Evolutionary conservation across 1,139 yeast genomes (phyloP).

Genomic region (Wickerhamomyces sp.): DNA sequence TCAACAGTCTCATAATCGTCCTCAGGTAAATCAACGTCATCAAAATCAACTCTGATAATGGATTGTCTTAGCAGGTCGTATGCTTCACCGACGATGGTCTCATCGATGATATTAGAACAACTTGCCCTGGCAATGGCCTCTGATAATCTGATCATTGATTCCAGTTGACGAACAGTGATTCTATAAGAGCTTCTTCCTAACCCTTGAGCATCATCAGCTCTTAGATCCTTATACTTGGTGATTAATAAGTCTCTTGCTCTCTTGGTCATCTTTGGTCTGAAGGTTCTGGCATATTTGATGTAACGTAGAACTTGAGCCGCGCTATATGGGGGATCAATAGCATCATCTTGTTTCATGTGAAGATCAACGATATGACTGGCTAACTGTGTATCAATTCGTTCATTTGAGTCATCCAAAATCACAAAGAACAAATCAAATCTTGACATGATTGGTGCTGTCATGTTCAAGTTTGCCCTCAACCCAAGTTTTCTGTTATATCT

Average conservation of each 20-base stretch:
- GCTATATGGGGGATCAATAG: conserved; percentile 83
- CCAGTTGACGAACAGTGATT: conserved; percentile 95
- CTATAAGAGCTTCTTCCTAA: conserved; percentile 82
- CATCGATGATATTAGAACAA: conserved; percentile 85
- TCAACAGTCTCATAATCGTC: conserved; percentile 40
- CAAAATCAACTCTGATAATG: conserved; percentile 90
- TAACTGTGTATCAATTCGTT: conserved; percentile 79
- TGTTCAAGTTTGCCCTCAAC: conserved; percentile 79
- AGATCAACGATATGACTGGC: conserved; percentile 91
- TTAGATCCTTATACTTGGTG: conserved; percentile 75
- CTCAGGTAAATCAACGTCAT: conserved; percentile 82
- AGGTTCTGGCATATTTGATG: conserved; percentile 88
- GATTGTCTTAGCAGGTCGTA: conserved; percentile 86
- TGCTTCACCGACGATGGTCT: conserved; percentile 89
- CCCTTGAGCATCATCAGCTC: conserved; percentile 92
- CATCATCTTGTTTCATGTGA: conserved; percentile 88
- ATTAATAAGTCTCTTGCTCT: conserved; percentile 80
- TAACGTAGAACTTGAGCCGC: conserved; percentile 88
- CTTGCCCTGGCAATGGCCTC: conserved; percentile 98
- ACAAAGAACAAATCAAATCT: conserved; percentile 96
- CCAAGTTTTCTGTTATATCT: conserved; percentile 86
- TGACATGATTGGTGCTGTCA: conserved; percentile 99
- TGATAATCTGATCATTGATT: conserved; percentile 85
- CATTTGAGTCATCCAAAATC: conserved; percentile 92
- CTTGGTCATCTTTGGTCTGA: conserved; percentile 82